These are phyloP conservation scores for Fusarium sp. DNA, from an alignment of 2,329 filamentous ascomycete species.

Conservation along the genomic window DNA sequence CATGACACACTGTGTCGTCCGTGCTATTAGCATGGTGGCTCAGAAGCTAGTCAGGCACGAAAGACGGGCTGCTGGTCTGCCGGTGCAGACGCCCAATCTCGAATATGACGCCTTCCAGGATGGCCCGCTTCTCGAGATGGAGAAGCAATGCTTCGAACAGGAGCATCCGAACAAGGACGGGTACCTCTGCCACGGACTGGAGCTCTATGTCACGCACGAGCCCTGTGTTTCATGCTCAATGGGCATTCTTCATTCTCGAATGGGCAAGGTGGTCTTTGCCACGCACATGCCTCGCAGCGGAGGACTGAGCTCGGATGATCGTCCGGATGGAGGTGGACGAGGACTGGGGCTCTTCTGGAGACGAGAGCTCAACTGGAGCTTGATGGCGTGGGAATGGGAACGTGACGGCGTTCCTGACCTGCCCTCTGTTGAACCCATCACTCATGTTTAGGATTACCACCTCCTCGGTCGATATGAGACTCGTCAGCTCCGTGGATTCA, in stretches of 20 bases:
- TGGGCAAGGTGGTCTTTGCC: constrained; percentile 83
- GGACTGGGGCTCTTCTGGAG: constrained; percentile 75
- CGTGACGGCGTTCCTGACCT: constrained; percentile 52
- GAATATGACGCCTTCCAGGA: constrained; percentile 72
- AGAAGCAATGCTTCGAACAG: constrained; percentile 67
- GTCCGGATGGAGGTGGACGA: constrained; percentile 62
- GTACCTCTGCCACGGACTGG: constrained; percentile 92
- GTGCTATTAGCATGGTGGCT: constrained; percentile 84
- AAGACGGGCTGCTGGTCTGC: constrained; percentile 51
- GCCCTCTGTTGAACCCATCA: constrained; percentile 56
- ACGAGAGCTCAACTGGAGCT: constrained; percentile 84
- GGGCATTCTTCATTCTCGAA: constrained; percentile 93
- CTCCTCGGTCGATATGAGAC: constrained; percentile 51
- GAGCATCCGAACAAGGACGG: constrained; percentile 76
- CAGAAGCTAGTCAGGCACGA: constrained; percentile 68
- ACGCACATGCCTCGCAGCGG: constrained; percentile 81
- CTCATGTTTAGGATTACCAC: constrained; percentile 60
- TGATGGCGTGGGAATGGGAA: constrained; percentile 81
- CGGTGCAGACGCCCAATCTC: constrained; percentile 52
- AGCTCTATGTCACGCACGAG: constrained; percentile 94
- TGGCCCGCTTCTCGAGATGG: constrained; percentile 70
- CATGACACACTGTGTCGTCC: constrained; percentile 78
- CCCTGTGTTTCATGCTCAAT: constrained; percentile 97
- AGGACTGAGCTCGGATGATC: constrained; percentile 80
- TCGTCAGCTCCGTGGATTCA: constrained; percentile 38